phyloP scores from a whole-genome alignment of 1,284 basidiomycete species.

The Ceratobasidium sp. region DNA sequence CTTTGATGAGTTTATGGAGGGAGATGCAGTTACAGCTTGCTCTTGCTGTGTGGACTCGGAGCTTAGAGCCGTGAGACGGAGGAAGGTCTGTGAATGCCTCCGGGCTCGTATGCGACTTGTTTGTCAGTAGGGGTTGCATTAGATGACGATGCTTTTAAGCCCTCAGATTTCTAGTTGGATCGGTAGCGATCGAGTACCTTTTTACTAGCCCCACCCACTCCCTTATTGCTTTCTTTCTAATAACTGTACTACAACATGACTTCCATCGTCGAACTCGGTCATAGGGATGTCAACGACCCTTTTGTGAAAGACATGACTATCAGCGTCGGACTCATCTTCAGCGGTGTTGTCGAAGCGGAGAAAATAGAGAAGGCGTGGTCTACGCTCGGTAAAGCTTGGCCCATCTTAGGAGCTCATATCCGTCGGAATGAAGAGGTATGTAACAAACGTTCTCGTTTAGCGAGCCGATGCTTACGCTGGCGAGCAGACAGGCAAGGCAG shows the following conservation, averaged over 20 bases:
- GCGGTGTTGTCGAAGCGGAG: conserved; percentile 6
- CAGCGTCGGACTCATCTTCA: background rate
- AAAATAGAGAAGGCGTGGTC: background rate
- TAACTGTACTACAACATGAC: background rate
- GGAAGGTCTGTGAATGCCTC: no score
- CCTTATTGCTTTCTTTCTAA: background rate
- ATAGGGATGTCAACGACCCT: background rate
- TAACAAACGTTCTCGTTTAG: background rate
- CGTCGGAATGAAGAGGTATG: conserved; percentile 22
- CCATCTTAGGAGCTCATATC: background rate
- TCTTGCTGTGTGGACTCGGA: no score
- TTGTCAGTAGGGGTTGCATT: no score
- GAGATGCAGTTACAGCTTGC: no score
- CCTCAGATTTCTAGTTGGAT: no score
- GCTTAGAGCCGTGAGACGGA: no score
- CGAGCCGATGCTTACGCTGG: background rate
- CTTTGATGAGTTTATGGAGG: no score
- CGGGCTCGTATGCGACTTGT: no score
- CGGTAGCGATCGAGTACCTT: background rate
- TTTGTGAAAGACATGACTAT: background rate
- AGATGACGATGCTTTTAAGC: no score
- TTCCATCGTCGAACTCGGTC: background rate
- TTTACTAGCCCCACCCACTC: no score
- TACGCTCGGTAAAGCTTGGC: background rate
- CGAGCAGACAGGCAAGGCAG: conserved; percentile 11